These are phyloP conservation scores for Cercospora citrullina DNA, from an alignment of 2,329 filamentous ascomycete genomes.

Conservation along the genomic window DNA sequence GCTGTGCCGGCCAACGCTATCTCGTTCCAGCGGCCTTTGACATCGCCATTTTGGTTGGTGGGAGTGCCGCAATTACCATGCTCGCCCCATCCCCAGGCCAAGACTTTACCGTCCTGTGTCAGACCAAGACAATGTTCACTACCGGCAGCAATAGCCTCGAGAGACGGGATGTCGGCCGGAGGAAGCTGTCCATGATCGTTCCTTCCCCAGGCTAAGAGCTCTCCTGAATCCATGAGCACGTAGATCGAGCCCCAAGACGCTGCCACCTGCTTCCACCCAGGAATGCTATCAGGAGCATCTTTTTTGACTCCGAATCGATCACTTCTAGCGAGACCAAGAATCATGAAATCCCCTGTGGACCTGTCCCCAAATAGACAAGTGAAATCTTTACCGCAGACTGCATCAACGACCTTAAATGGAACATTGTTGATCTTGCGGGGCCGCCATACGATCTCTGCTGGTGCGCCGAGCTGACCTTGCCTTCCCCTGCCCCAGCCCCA, in stretches of 20 bases:
- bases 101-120: conserved; percentile 62
- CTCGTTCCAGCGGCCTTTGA: conserved; percentile 68
- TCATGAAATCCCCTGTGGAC: conserved; percentile 58
- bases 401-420: conserved; percentile 64
- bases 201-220: conserved; percentile 73
- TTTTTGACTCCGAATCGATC: conserved; percentile 54
- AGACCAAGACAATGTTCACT: conserved; percentile 87
- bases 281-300: conserved; percentile 53
- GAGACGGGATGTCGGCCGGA: conserved; percentile 59
- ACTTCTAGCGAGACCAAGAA: conserved; percentile 78
- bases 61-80: conserved; percentile 90
- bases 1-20: conserved; percentile 60
- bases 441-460: conserved; percentile 53
- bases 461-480: conserved; percentile 77
- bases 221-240: conserved; percentile 62
- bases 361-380: conserved; percentile 66
- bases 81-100: conserved; percentile 96
- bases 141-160: conserved; percentile 71
- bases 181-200: conserved; percentile 82
- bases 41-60: conserved; percentile 61
- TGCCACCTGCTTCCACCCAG: conserved; percentile 65
- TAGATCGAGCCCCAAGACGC: conserved; percentile 84
- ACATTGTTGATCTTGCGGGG: conserved; percentile 63
- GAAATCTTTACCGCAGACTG: conserved; percentile 81
- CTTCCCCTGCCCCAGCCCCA: conserved; percentile 88